Conservation (phyloP, 2,329 filamentous ascomycete genomes). For the Aspergillus pseudoglaucus region DNA sequence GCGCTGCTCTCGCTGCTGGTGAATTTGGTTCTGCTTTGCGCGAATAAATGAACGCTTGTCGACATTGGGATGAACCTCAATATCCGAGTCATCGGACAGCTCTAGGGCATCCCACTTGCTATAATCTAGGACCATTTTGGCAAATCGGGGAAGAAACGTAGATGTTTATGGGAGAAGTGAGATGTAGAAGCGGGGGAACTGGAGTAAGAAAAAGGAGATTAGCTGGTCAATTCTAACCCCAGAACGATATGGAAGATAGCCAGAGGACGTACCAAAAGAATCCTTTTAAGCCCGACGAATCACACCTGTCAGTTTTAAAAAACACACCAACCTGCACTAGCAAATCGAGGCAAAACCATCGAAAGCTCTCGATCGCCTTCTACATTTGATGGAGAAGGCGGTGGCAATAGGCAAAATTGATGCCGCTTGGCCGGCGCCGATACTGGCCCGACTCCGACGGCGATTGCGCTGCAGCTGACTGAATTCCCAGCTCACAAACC, state of each 20-base stretch:
- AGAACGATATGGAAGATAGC: too few species aligned
- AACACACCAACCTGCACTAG: too few species aligned
- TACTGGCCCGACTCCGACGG: conserved; percentile 10
- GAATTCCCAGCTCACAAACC: conserved; percentile 3
- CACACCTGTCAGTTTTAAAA: too few species aligned
- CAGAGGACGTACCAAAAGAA: too few species aligned
- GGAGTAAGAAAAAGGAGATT: background rate
- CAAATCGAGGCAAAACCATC: conserved; percentile 9
- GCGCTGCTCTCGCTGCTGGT: conserved; percentile 78
- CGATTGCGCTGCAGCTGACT: conserved; percentile 6
- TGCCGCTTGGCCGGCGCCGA: conserved; percentile 12
- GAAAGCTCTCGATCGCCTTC: conserved; percentile 29
- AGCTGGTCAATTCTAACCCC: background rate
- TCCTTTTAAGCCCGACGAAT: too few species aligned
- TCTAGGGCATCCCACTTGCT: conserved; percentile 73
- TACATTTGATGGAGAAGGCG: conserved; percentile 18
- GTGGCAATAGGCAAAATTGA: conserved; percentile 10
- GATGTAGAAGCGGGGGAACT: conserved; percentile 12
- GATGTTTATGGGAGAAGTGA: conserved; percentile 6
- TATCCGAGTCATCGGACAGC: conserved; percentile 94
- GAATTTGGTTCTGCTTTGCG: conserved; percentile 95
- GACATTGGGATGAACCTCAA: conserved; percentile 98
- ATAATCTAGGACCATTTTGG: conserved; percentile 55
- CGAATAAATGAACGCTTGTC: conserved; percentile 98
- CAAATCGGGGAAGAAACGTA: conserved; percentile 9